Conservation (phyloP, 768 basidiomycete genomes). For the Pleurotus giganteus region DNA sequence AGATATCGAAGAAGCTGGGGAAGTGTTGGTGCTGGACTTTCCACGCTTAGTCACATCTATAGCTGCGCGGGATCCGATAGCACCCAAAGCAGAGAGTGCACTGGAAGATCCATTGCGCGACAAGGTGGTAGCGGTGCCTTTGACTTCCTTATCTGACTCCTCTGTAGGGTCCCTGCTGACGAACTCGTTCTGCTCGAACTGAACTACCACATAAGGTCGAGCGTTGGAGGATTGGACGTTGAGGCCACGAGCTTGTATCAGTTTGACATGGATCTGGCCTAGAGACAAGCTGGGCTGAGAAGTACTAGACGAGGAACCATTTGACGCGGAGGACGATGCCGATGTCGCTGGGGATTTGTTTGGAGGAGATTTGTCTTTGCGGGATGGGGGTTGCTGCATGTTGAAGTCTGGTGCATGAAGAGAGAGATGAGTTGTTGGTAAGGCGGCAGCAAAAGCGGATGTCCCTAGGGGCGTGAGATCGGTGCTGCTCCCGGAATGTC, state of each 20-base stretch:
- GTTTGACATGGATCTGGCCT: slow-evolving; percentile 92
- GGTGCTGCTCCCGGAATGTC: slow-evolving; percentile 43
- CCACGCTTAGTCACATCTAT: slow-evolving; percentile 32
- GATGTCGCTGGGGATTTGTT: slow-evolving; percentile 36
- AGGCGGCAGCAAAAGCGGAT: slow-evolving; percentile 52
- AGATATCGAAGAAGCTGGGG: slow-evolving; percentile 40
- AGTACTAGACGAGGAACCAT: slow-evolving; percentile 27
- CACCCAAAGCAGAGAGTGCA: slow-evolving; percentile 65
- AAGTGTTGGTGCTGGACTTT: slow-evolving; percentile 39
- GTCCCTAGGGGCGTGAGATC: slow-evolving; percentile 42
- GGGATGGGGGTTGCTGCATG: slow-evolving; percentile 62
- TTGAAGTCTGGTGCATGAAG: slow-evolving; percentile 85
- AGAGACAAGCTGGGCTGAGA: slow-evolving; percentile 35
- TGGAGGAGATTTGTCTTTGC: slow-evolving; percentile 26
- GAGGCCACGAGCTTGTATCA: slow-evolving; percentile 87
- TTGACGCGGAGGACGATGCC: slow-evolving; percentile 35
- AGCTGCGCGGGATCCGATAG: slow-evolving; percentile 50
- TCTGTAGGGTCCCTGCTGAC: slow-evolving; percentile 87
- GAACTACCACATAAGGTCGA: slow-evolving; percentile 91
- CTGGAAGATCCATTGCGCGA: slow-evolving; percentile 49
- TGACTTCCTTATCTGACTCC: slow-evolving; percentile 86
- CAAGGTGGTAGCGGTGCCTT: slow-evolving; percentile 69
- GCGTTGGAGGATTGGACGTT: slow-evolving; percentile 64
- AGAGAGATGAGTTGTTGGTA: slow-evolving; percentile 59
- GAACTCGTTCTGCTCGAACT: slow-evolving; percentile 99